Evolutionary conservation across 78 protist species (phyloP).

Genomic region (Guillardia theta): DNA sequence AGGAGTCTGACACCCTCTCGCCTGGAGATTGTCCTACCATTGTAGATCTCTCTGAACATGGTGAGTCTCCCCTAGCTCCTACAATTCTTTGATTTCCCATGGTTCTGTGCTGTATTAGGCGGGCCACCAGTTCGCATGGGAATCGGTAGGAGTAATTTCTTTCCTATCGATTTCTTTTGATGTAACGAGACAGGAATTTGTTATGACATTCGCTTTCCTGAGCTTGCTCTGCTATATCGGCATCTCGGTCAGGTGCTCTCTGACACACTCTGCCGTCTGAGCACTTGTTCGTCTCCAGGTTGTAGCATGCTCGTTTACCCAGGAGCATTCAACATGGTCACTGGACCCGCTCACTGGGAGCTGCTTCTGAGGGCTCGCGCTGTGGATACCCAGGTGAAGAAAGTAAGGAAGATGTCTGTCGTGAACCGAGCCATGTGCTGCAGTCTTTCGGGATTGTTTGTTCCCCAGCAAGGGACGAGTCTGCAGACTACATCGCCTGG

Average conservation of each 20-base stretch:
- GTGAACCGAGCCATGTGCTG: not conserved
- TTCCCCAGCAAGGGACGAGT: constrained; percentile 85
- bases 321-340: constrained; percentile 97
- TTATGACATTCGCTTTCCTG: constrained; percentile 95
- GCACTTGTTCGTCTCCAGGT: constrained; percentile 16
- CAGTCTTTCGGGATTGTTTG: constrained; percentile 69
- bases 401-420: not conserved
- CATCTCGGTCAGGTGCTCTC: not conserved
- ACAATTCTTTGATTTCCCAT: not conserved
- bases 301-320: constrained; percentile 82
- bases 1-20: constrained; percentile 76
- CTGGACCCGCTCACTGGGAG: constrained; percentile 98
- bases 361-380: constrained; percentile 82
- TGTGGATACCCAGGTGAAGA: constrained; percentile 23
- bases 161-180: too few relatives aligned
- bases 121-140: constrained; percentile 70
- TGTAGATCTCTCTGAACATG: constrained; percentile 52
- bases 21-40: constrained; percentile 70
- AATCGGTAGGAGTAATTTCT: too few relatives aligned
- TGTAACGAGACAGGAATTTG: too few relatives aligned
- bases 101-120: not conserved
- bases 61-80: not conserved
- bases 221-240: constrained; percentile 59
- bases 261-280: not conserved
- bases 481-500: constrained; percentile 81